Conservation (phyloP, 441 rosid species). For the Aleurites moluccanus region DNA sequence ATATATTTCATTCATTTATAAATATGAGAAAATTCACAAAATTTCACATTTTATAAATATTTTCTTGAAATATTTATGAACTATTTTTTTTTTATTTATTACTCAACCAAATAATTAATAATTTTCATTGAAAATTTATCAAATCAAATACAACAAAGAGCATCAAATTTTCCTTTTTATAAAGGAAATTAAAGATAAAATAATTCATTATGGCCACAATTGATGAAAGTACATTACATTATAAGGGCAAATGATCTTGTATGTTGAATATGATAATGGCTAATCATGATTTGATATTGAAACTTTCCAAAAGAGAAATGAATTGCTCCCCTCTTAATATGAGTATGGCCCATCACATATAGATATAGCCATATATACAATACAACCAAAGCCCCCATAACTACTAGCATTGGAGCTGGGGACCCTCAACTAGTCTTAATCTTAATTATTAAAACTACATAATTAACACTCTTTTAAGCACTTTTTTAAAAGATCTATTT, state of each 20-base stretch:
- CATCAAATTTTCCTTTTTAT: no score
- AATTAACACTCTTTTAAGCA: background rate
- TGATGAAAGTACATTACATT: constrained; percentile 2
- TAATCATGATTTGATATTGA: constrained; percentile 17
- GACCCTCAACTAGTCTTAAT: constrained; percentile 27
- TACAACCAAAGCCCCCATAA: constrained; percentile 9
- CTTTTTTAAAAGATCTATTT: background rate
- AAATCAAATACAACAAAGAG: no score
- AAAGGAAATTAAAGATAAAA: no score
- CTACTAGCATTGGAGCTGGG: constrained; percentile 6
- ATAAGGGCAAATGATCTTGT: constrained; percentile 4
- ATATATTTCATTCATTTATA: no score
- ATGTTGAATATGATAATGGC: constrained; percentile 1
- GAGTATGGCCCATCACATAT: constrained; percentile 15
- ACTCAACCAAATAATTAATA: no score
- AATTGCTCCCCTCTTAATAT: background rate
- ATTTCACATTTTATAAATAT: no score
- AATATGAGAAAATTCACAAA: no score
- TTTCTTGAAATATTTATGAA: no score
- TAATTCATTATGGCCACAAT: background rate
- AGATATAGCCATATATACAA: background rate
- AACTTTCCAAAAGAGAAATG: constrained; percentile 5
- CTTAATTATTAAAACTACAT: constrained; percentile 28
- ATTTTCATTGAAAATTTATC: no score
- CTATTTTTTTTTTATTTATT: no score